Percentiles rank a stretch among this genome's conserved stretches.
phyloP scores from a whole-genome alignment of 495 filamentous ascomycete genomes.

The Penicillium longicatenatum region DNA sequence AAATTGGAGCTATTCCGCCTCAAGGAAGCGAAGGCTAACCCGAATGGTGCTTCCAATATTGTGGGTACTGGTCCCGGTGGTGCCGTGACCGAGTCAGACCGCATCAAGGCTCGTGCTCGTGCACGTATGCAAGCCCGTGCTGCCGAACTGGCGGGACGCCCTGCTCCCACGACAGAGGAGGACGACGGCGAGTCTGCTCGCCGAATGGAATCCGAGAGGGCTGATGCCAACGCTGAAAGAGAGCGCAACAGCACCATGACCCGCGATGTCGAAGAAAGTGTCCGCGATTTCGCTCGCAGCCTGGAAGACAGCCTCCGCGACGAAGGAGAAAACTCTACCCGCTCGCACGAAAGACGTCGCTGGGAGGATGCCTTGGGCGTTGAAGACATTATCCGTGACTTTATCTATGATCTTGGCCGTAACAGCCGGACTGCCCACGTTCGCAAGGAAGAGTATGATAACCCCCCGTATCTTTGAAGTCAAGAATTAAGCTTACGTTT shows the following conservation, averaged over 20 bases:
- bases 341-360: slow-evolving; percentile 85
- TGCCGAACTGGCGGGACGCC: slow-evolving; percentile 85
- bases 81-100: slow-evolving; percentile 86
- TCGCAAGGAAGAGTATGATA: slow-evolving; percentile 69
- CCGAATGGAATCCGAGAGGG: slow-evolving; percentile 83
- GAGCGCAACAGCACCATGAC: slow-evolving; percentile 97
- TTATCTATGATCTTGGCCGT: slow-evolving; percentile 94
- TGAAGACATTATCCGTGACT: slow-evolving; percentile 93
- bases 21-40: slow-evolving; percentile 90
- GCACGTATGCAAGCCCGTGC: slow-evolving; percentile 98
- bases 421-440: slow-evolving; percentile 74
- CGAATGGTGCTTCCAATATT: slow-evolving; percentile 76
- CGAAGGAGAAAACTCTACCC: slow-evolving; percentile 65
- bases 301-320: slow-evolving; percentile 88
- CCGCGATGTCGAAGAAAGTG: slow-evolving; percentile 93
- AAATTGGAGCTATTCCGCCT: slow-evolving; percentile 92
- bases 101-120: slow-evolving; percentile 91
- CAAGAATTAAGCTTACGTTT: slow-evolving; percentile 18
- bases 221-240: slow-evolving; percentile 75
- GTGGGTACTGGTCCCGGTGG: slow-evolving; percentile 95
- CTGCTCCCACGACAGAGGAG: slow-evolving; percentile 59
- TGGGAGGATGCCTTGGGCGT: slow-evolving; percentile 98
- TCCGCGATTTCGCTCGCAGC: slow-evolving; percentile 80
- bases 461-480: neutral
- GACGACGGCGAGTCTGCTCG: slow-evolving; percentile 77